Evolutionary conservation across 495 filamentous ascomycete species (phyloP), one percentile per base, ranked within the genome.

Genomic region (Lichenothelia convexa): DNA sequence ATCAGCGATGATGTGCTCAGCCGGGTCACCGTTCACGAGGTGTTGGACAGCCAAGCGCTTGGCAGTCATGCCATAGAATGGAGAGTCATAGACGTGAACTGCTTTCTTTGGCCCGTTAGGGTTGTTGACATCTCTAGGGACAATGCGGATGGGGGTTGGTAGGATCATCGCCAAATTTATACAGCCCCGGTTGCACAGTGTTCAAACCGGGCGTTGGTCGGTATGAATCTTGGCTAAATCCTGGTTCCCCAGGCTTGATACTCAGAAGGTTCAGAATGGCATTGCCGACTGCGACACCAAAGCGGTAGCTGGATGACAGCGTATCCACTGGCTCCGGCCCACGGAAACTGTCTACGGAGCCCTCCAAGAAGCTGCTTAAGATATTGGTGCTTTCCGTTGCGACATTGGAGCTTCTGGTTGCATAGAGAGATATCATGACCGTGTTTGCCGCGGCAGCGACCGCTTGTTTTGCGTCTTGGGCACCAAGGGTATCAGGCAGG

Each of bases 121-220:
- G 26, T 56, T 37, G 34, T 57, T 56, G 22, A 41, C 33, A 32
- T 57, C 40, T 1, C 49, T 47, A 11, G 53, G 54, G 18, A 51
- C 47, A 21, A 54, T n/a, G 35, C 3, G 37, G 32, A 4, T 55
- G 43, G 16, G 54, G 54, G 34, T 57, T 46, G 9, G 54, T 55
- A 21, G 54, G 54, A 31, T 58, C 54, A 27, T 54, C 54, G 30
- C 49, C 35, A 35, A 56, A 58, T 16, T 39, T 46, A 42, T 50
- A 58, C 11, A 23, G 33, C 7, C 41, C 45, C 2, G 7, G 24
- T n/a, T n/a, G n/a, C n/a, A n/a, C n/a, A n/a, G n/a, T n/a, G n/a
- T n/a, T n/a, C n/a, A n/a, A n/a, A n/a, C 24, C 4, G 48, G 44
- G 16, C 40, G 21, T 37, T 57, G 54, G 30, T 26, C 27, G 35